Conservation (phyloP, 2,329 filamentous ascomycete species). For the Didymella sp. region DNA sequence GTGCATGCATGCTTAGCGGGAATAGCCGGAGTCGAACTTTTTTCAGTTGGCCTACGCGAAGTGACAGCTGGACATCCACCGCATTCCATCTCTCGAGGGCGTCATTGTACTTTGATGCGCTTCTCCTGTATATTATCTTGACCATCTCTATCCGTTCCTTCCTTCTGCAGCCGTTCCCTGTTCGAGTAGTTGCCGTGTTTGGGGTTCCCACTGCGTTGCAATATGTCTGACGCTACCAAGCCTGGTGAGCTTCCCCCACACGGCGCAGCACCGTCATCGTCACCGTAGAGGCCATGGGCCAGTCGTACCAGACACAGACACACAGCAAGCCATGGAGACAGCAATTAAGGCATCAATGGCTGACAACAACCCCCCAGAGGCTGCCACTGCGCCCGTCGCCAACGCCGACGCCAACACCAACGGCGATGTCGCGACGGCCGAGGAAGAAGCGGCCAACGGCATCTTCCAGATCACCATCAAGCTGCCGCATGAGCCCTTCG, state of each 20-base stretch:
- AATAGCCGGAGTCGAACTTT: conserved; percentile 21
- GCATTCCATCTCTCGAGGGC: conserved; percentile 25
- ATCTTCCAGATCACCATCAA: conserved; percentile 78
- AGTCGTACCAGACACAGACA: no score
- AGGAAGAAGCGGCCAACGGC: conserved; percentile 40
- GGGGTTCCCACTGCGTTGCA: conserved; percentile 1
- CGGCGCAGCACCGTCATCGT: conserved; percentile 13
- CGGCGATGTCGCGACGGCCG: conserved; percentile 29
- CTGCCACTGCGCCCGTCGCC: conserved; percentile 33
- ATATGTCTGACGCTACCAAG: conserved; percentile 47
- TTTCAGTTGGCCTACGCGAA: conserved; percentile 7
- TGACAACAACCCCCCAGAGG: conserved; percentile 36
- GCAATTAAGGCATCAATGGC: conserved; percentile 23
- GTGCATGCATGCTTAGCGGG: conserved; percentile 11
- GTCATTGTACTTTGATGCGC: conserved; percentile 47
- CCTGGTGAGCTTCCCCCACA: conserved; percentile 42
- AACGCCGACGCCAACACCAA: conserved; percentile 34
- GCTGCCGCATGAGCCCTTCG: conserved; percentile 78
- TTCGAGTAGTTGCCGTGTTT: conserved; percentile 3
- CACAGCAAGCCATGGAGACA: no score
- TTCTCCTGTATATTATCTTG: conserved; percentile 39
- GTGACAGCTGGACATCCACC: conserved; percentile 9
- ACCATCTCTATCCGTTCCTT: conserved; percentile 30
- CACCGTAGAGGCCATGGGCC: no score
- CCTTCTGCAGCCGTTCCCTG: conserved; percentile 32